Evolutionary conservation across 306 rosid species (phyloP), one percentile per base, ranked within the genome.

Genomic region (Ormosia emarginata): DNA sequence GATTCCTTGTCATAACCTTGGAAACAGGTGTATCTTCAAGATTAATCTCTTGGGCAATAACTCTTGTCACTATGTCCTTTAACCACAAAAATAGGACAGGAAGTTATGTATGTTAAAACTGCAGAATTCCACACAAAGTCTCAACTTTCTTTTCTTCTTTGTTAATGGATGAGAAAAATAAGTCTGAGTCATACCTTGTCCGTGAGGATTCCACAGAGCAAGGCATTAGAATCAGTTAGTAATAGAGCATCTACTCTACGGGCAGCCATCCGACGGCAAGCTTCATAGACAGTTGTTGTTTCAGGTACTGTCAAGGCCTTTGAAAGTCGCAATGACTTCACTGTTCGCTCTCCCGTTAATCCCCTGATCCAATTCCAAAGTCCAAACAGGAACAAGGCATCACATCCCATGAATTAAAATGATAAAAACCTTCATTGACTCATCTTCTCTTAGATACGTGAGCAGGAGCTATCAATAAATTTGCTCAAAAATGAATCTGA

Each of bases 121-220:
- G 24, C 61, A 66, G 49, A 75, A 68, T 71, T 72, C 58, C 67
- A 71, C 5, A 41, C 37, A 46, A 64, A n/a, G 11, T n/a, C 46
- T 34, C 52, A 12, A 49, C 68, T 39, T 29, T 49, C 9, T 41
- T 44, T 53, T 49, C 65, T 30, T 67, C 50, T 72, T 33, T 64
- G 59, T n/a, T 18, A 67, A 79, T 71, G 70, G 37, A 36, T 32
- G 43, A 78, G 73, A 73, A 41, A 59, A 52, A 79, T 52, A 53
- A 46, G 17, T 41, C 65, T 8, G 64, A 73, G 75, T 29, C 65
- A 71, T 80, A 92, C 99, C 98, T 93, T 96, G 90, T 94, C 99
- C 0, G 99, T 96, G 77, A 96, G 98, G 86, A 96, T 96, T 79
- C 99, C 99, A 85, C 89, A 92, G 64, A 96, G 98, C 88, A 96